phyloP scores from a whole-genome alignment of 2,329 filamentous ascomycete species.

The Sordariomycetes sp. region DNA sequence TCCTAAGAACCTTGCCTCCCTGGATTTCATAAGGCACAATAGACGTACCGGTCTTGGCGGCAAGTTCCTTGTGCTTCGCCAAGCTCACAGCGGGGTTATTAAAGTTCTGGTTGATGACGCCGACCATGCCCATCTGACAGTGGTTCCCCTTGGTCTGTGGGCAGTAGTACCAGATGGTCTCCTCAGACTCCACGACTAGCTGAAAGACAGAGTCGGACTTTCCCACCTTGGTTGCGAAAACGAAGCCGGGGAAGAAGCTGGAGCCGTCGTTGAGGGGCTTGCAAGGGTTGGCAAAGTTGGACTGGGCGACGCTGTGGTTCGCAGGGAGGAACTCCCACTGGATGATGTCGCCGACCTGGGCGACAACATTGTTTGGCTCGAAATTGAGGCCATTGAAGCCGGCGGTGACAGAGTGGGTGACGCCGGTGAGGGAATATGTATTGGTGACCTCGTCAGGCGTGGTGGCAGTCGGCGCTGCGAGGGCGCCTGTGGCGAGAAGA shows the following conservation, averaged over 20 bases:
- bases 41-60: conserved; percentile 15
- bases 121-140: conserved; percentile 38
- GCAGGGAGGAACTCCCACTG: conserved; percentile 45
- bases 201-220: conserved; percentile 33
- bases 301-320: conserved; percentile 40
- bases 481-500: conserved; percentile 31
- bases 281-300: conserved; percentile 32
- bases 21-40: conserved; percentile 16
- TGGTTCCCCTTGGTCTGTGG: conserved; percentile 29
- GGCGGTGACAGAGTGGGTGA: conserved; percentile 36
- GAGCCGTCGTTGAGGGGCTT: conserved; percentile 22
- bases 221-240: conserved; percentile 23
- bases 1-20: conserved; percentile 20
- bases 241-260: conserved; percentile 37
- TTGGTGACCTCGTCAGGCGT: conserved; percentile 14
- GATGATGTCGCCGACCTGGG: conserved; percentile 37
- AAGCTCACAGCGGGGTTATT: conserved; percentile 20
- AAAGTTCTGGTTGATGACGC: conserved; percentile 33
- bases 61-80: conserved; percentile 20
- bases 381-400: conserved; percentile 36
- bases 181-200: conserved; percentile 28
- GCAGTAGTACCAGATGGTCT: conserved; percentile 36
- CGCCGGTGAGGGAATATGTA: conserved; percentile 25
- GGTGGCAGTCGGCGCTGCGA: conserved; percentile 20
- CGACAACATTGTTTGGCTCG: conserved; percentile 38